These are phyloP conservation scores for Ceratobasidium sp. DNA, from an alignment of 1,284 basidiomycete species.

Conservation along the genomic window DNA sequence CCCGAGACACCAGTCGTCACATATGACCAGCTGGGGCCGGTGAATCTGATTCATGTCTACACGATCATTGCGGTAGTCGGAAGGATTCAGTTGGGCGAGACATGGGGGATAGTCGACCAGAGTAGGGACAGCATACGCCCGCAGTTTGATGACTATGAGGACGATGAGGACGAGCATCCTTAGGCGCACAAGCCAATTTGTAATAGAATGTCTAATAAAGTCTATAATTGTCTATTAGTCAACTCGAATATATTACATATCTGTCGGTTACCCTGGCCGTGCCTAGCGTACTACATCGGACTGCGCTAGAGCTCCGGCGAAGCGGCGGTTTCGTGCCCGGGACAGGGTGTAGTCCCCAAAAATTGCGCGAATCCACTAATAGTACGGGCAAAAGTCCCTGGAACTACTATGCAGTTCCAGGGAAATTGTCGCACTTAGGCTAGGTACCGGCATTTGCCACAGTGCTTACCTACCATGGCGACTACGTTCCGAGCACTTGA, in stretches of 20 bases:
- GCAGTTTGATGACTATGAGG: neutral
- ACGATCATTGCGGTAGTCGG: constrained; percentile 22
- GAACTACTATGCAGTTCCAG: neutral
- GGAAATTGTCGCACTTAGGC: constrained; percentile 7
- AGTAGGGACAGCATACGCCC: constrained; percentile 16
- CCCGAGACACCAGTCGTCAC: constrained; percentile 1
- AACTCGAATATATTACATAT: neutral
- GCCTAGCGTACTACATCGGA: constrained; percentile 9
- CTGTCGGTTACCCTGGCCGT: neutral
- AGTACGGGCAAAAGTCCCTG: neutral
- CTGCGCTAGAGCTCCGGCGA: neutral
- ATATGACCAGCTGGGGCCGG: neutral
- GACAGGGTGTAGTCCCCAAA: neutral
- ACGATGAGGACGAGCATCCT: neutral
- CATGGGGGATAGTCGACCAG: constrained; percentile 18
- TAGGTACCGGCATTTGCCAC: constrained; percentile 19
- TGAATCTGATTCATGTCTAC: constrained; percentile 20
- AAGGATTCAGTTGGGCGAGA: constrained; percentile 1
- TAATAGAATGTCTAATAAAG: neutral
- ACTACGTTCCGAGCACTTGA: neutral
- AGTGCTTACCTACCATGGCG: neutral
- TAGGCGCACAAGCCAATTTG: neutral
- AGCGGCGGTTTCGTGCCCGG: neutral
- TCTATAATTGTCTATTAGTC: neutral
- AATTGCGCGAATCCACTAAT: neutral